phyloP scores from a whole-genome alignment of 495 filamentous ascomycete genomes.

The Penicillium diatomitis region DNA sequence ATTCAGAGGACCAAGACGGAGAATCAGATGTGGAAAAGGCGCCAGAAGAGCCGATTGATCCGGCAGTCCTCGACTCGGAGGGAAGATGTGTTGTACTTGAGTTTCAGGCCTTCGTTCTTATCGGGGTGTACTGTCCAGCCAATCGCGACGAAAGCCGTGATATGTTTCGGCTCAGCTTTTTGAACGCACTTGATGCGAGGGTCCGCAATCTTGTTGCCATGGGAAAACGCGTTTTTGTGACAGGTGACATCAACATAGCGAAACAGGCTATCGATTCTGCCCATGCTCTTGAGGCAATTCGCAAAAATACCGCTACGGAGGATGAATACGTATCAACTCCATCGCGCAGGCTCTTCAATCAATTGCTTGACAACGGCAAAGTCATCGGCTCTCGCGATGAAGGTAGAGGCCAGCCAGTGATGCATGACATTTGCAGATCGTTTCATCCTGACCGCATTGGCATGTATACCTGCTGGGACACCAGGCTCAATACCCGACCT shows the following conservation, averaged over 20 bases:
- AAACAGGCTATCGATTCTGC: constrained; percentile 66
- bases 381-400: constrained; percentile 63
- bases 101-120: constrained; percentile 88
- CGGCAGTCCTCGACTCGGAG: constrained; percentile 72
- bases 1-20: neutral
- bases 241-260: constrained; percentile 87
- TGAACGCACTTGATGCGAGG: constrained; percentile 69
- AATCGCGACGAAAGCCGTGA: constrained; percentile 77
- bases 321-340: constrained; percentile 66
- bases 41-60: constrained; percentile 45
- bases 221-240: constrained; percentile 75
- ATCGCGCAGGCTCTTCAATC: constrained; percentile 76
- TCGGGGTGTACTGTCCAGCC: constrained; percentile 86
- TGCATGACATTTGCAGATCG: constrained; percentile 79
- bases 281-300: constrained; percentile 55
- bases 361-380: constrained; percentile 62
- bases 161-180: constrained; percentile 71
- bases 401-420: constrained; percentile 61
- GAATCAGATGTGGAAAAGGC: neutral
- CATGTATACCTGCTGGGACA: constrained; percentile 97
- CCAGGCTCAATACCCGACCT: constrained; percentile 75
- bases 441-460: constrained; percentile 71
- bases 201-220: constrained; percentile 72
- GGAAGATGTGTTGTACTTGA: constrained; percentile 89
- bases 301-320: constrained; percentile 55